phyloP scores from a whole-genome alignment of 345 rosid genomes.

The Chamaenerion angustifolium region DNA sequence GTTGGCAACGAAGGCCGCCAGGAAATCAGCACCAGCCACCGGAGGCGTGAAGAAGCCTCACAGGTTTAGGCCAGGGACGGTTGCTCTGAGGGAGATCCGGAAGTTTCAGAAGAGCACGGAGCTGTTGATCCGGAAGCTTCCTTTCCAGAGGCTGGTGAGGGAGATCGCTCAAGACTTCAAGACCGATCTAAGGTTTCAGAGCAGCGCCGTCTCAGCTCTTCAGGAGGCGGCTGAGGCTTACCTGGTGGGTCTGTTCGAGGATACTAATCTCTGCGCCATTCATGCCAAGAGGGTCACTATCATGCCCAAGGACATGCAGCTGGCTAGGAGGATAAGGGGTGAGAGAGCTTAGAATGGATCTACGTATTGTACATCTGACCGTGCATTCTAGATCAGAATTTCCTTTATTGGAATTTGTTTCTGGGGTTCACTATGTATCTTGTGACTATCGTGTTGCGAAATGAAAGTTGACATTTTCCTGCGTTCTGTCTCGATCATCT shows the following conservation, averaged over 20 bases:
- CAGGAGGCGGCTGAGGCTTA: conserved; percentile 13
- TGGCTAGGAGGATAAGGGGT: conserved; percentile 10
- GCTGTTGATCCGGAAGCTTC: conserved; percentile 13
- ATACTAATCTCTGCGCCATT: conserved; percentile 10
- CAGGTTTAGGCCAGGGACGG: conserved; percentile 12
- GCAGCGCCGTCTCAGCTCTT: conserved; percentile 10
- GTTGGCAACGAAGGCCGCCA: conserved; percentile 10
- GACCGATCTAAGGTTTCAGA: conserved; percentile 10
- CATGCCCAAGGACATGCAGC: conserved; percentile 13
- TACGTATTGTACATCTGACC: too few species aligned
- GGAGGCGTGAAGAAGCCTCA: conserved; percentile 14
- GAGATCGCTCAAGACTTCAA: conserved; percentile 14
- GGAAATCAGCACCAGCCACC: conserved; percentile 12
- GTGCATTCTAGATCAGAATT: too few species aligned
- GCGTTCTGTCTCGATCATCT: too few species aligned
- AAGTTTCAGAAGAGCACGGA: conserved; percentile 14
- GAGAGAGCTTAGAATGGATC: conserved; percentile 7
- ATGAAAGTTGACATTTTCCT: too few species aligned
- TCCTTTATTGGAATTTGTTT: too few species aligned
- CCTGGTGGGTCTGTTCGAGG: conserved; percentile 11
- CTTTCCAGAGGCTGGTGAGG: conserved; percentile 12
- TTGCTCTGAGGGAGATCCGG: conserved; percentile 10
- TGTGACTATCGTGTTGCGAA: too few species aligned
- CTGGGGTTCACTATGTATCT: too few species aligned
- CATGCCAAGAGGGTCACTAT: conserved; percentile 13